Base-by-base conservation (phyloP, 2,329 filamentous ascomycete species). In the Aspergillus sp. region DNA sequence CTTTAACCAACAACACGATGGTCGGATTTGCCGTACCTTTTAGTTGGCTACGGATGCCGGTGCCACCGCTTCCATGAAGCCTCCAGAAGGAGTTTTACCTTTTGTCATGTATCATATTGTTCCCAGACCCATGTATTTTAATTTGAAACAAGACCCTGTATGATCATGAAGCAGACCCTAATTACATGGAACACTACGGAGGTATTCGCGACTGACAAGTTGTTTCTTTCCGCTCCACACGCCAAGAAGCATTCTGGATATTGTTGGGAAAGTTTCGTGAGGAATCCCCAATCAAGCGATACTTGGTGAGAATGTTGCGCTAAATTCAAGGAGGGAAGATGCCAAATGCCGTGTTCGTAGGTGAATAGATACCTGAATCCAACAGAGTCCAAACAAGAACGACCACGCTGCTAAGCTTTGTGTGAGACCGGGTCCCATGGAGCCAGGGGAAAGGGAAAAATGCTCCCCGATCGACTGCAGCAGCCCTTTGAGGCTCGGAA, bases 91-190 rank as follows among this genome's bases (percentile, higher is more conserved):
- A 44, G 41, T 13, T 50, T 50, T 30, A 8, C n/a, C 23, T 17
- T 17, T 50, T 50, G n/a, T 17, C 47, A 19, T 50, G 47, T 50
- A 50, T 50, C 47, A 50, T 50, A 50, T 50, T n/a, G 47, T 6
- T 27, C 15, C 25, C n/a, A 17, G 5, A 27, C 47, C 10, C 47
- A 11, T 50, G 47, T 50, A 50, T 50, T 23, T 30, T 15, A 36
- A 50, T 5, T 32, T 30, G 44, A 49, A 27, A 49, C 44, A 25
- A 49, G 23, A 17, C 25, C 17, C 8, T 17, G 15, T 32, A 50
- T 30, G 13, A 30, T n/a, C 17, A 27, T 30, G 47, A 30, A 50
- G 47, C 23, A 32, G 25, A n/a, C 11, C 8, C 41, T 44, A 21
- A 13, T 13, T 44, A 44, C 32, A 44, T 44, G 41, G 19, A 44